A percentile compares a stretch with the other conserved stretches of the same genome.
These are phyloP conservation scores for Xylariales sp. DNA, from an alignment of 2,329 filamentous ascomycete genomes.

Conservation along the genomic window DNA sequence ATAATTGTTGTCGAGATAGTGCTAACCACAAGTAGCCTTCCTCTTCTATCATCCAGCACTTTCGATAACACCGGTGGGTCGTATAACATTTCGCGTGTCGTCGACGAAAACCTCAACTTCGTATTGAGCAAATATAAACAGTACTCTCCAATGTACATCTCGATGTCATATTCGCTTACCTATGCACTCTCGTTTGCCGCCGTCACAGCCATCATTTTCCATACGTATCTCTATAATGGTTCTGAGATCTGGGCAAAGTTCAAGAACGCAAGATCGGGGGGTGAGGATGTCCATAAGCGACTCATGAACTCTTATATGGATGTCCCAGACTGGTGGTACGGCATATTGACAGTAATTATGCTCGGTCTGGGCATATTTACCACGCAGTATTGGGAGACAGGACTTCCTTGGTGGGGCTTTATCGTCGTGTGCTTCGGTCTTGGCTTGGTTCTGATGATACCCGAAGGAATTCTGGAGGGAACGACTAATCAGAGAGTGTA, in stretches of 20 bases:
- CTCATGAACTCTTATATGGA: conserved; percentile 31
- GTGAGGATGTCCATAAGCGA: conserved; percentile 31
- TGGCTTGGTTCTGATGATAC: conserved; percentile 5
- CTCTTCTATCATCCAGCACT: conserved; percentile 21
- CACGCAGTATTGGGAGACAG: conserved; percentile 14
- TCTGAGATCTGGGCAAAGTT: conserved; percentile 27
- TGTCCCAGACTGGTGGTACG: conserved; percentile 36
- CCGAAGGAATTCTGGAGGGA: conserved; percentile 8
- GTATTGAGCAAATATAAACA: conserved; percentile 22
- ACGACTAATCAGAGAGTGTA: conserved; percentile 8
- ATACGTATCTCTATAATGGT: conserved; percentile 29
- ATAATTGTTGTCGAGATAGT: too few species aligned
- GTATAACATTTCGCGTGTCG: conserved; percentile 25
- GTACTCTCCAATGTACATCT: conserved; percentile 32
- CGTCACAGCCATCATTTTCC: conserved; percentile 26
- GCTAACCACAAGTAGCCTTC: too few species aligned
- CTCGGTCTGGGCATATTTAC: conserved; percentile 27
- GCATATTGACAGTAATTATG: conserved; percentile 22
- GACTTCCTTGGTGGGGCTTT: conserved; percentile 12
- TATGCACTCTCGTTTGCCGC: conserved; percentile 31
- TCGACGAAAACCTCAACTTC: conserved; percentile 22
- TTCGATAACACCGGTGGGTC: conserved; percentile 25
- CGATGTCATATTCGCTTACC: conserved; percentile 28
- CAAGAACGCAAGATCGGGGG: conserved; percentile 20
- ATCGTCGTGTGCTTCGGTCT: conserved; percentile 8